Base-by-base conservation (phyloP, 176 grass and related monocot genomes). In the Hsuehochloa calcarea region DNA sequence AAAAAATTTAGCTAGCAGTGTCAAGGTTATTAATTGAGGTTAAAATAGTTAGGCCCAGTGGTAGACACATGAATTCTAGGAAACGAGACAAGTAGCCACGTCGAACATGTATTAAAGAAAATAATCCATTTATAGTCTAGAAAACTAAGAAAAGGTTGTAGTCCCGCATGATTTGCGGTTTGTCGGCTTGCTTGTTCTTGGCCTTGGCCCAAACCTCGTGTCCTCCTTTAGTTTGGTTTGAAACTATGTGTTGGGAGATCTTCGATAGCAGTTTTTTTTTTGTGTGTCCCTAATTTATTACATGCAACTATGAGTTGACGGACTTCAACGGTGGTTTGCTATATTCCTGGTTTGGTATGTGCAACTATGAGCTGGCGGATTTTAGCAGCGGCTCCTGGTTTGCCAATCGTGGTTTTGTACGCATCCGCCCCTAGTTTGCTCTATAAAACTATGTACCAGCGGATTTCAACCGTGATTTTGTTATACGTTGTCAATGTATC, bases 351-450 rank as follows among this genome's bases (percentile, higher is more conserved):
- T 29, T 27, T 63, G 5, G 0, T 63, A 0, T n/a, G 0, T 27
- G 11, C 27, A 29, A 63, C 11, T 29, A 27, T 63, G 1, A 6
- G 12, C 4, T 14, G 5, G 5, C 0, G 0, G 12, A 29, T 15
- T 29, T 0, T 2, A 56, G 3, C 17, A 8, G 0, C 22, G 54
- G 2, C 14, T 55, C 2, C 1, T 22, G 19, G 54, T 55, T 55
- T 55, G 19, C 5, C 2, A 63, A 6, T 0, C 0, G 0, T 31
- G 5, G 5, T 31, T 62, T 63, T 62, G 3, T 13, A 13, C 7
- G 2, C 0, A 0, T 25, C 1, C 0, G 1, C 0, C 1, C 0
- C 3, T 25, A 0, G 4, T 60, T 60, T n/a, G 7, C 8, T 22
- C 19, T 1, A 20, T 1, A 0, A 0, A 56, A 22, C 52, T 25